Conservation (phyloP, 2,329 filamentous ascomycete species). For the Curvularia sp. region DNA sequence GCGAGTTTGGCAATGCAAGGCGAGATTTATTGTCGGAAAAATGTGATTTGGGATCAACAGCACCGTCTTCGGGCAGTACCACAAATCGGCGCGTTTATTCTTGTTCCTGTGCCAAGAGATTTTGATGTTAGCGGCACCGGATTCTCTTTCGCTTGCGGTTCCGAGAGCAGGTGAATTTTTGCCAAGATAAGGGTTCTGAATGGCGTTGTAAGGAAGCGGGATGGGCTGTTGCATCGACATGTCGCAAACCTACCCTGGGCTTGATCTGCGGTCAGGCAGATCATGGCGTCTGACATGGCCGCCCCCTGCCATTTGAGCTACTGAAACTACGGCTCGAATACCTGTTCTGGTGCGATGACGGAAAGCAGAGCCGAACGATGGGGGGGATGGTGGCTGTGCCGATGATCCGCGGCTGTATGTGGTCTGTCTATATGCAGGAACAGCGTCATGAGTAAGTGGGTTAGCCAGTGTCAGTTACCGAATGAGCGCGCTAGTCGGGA, state of each 20-base stretch:
- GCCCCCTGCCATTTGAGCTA: slow-evolving; percentile 1
- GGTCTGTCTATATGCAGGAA: slow-evolving; percentile 11
- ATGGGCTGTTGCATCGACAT: slow-evolving; percentile 1
- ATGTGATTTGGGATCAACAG: slow-evolving; percentile 6
- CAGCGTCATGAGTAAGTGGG: slow-evolving; percentile 1
- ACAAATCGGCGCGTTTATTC: slow-evolving; percentile 5
- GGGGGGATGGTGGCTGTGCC: slow-evolving; percentile 10
- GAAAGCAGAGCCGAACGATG: slow-evolving; percentile 13
- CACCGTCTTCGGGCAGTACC: slow-evolving; percentile 4
- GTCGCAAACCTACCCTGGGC: neutral
- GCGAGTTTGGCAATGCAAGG: slow-evolving; percentile 1
- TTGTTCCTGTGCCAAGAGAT: slow-evolving; percentile 17
- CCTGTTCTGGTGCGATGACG: neutral
- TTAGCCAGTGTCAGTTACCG: slow-evolving; percentile 9
- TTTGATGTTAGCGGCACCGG: slow-evolving; percentile 11
- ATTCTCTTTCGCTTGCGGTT: slow-evolving; percentile 12
- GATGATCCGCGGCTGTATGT: slow-evolving; percentile 6
- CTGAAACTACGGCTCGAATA: neutral
- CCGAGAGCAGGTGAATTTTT: neutral
- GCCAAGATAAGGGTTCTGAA: slow-evolving; percentile 3
- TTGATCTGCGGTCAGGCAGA: slow-evolving; percentile 2
- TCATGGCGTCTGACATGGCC: neutral
- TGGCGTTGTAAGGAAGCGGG: neutral
- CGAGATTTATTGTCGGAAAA: neutral
- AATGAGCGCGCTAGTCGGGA: neutral